These are phyloP conservation scores for Arachis monticola DNA, from an alignment of 331 rosid genomes.

Conservation along the genomic window DNA sequence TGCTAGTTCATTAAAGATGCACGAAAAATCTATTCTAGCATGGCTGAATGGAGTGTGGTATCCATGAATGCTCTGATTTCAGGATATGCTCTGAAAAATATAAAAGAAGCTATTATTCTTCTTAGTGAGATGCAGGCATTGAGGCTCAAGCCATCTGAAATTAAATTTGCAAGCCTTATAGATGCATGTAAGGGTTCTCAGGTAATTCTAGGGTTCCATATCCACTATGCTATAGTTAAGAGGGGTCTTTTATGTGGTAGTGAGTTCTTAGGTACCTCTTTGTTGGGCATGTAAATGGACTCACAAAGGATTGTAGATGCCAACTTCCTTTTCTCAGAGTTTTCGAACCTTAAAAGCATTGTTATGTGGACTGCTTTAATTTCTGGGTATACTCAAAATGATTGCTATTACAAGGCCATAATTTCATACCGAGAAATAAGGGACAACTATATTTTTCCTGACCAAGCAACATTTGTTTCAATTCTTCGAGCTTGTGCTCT, in stretches of 20 bases:
- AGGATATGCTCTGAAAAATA: constrained; percentile 61
- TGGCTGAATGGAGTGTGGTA: constrained; percentile 69
- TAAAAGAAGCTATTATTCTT: constrained; percentile 60
- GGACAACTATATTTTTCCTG: constrained; percentile 59
- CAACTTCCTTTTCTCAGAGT: constrained; percentile 68
- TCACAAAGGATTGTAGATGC: constrained; percentile 66
- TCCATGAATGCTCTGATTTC: constrained; percentile 78
- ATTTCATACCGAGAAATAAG: constrained; percentile 67
- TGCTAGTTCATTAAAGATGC: constrained; percentile 61
- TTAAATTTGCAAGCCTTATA: constrained; percentile 75
- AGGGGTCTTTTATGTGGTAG: constrained; percentile 62
- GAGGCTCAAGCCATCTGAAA: constrained; percentile 73
- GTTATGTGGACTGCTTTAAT: constrained; percentile 80
- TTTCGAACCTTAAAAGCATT: constrained; percentile 57
- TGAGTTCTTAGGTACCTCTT: constrained; percentile 72
- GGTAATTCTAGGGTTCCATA: constrained; percentile 68
- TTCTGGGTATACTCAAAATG: constrained; percentile 73
- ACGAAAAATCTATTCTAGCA: constrained; percentile 52
- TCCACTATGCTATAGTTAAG: constrained; percentile 65
- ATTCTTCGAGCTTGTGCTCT: constrained; percentile 76
- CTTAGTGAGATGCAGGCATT: constrained; percentile 62
- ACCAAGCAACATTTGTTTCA: constrained; percentile 91
- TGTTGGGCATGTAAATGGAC: constrained; percentile 79
- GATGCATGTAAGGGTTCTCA: constrained; percentile 68
- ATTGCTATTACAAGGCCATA: constrained; percentile 63